These are phyloP conservation scores for Corymbia maculata DNA, from an alignment of 345 rosid genomes.

Conservation along the genomic window DNA sequence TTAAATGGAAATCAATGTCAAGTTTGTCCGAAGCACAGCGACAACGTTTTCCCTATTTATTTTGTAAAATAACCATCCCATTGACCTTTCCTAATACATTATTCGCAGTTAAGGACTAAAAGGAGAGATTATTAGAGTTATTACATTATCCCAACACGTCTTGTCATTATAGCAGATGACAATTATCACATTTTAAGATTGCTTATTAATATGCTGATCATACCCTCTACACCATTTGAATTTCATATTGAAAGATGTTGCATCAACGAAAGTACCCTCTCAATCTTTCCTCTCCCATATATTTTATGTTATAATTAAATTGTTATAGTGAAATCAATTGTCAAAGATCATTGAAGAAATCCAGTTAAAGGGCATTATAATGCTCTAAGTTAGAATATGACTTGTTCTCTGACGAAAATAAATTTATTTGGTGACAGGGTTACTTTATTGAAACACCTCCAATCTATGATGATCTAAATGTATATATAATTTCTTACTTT, in stretches of 20 bases:
- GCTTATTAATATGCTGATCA: neutral
- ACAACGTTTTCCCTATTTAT: neutral
- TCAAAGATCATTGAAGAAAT: neutral
- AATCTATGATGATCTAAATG: neutral
- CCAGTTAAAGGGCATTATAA: neutral
- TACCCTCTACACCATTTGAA: neutral
- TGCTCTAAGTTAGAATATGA: neutral
- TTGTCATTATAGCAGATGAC: neutral
- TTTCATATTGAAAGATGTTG: too few species aligned
- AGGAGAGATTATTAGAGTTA: neutral
- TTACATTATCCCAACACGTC: neutral
- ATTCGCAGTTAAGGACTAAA: too few species aligned
- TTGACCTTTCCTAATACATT: too few species aligned
- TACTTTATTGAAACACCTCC: neutral
- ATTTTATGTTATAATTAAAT: too few species aligned
- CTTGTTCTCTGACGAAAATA: neutral
- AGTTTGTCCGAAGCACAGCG: neutral
- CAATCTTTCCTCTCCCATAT: neutral
- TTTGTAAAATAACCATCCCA: neutral
- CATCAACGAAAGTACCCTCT: neutral
- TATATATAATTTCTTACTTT: neutral
- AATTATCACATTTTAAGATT: neutral
- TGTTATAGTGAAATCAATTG: neutral
- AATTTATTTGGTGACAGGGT: neutral
- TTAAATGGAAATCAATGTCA: neutral